Percentiles rank a stretch among this genome's conserved stretches.
Conservation (phyloP, 1,284 basidiomycete genomes). For the Marasmius fiardii region DNA sequence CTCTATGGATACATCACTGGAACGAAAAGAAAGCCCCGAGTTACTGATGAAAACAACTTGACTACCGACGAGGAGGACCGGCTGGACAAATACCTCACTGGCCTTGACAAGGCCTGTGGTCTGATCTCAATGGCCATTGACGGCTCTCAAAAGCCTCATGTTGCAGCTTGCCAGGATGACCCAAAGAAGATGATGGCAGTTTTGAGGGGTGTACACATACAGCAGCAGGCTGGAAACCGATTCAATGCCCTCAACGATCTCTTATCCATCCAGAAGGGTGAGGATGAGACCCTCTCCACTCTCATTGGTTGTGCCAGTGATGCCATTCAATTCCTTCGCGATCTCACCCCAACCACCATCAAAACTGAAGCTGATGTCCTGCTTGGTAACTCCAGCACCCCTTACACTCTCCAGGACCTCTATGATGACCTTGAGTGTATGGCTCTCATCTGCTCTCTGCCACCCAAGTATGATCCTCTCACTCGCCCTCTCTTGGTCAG, state of each 20-base stretch:
- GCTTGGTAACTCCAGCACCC: too few species aligned
- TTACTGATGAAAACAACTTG: background rate
- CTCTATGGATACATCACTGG: background rate
- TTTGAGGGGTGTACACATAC: constrained; percentile 6
- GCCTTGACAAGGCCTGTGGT: background rate
- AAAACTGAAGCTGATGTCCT: too few species aligned
- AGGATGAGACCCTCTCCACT: constrained; percentile 6
- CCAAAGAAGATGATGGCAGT: constrained; percentile 2
- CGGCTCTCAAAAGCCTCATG: constrained; percentile 9
- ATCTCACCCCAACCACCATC: too few species aligned
- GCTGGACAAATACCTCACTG: background rate
- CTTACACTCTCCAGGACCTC: too few species aligned
- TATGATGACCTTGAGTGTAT: too few species aligned
- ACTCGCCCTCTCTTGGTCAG: too few species aligned
- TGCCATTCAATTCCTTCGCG: background rate
- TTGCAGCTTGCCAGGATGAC: constrained; percentile 3
- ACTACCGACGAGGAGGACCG: background rate
- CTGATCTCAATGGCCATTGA: background rate
- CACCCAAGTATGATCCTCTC: too few species aligned
- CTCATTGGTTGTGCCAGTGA: constrained; percentile 1
- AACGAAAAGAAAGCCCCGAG: background rate
- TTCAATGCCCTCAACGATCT: constrained; percentile 10
- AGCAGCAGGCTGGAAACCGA: constrained; percentile 7
- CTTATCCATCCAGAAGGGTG: constrained; percentile 7
- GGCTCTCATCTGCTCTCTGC: too few species aligned